Conservation (phyloP, 108 stramenopile genomes). For the Nitzschia palea region DNA sequence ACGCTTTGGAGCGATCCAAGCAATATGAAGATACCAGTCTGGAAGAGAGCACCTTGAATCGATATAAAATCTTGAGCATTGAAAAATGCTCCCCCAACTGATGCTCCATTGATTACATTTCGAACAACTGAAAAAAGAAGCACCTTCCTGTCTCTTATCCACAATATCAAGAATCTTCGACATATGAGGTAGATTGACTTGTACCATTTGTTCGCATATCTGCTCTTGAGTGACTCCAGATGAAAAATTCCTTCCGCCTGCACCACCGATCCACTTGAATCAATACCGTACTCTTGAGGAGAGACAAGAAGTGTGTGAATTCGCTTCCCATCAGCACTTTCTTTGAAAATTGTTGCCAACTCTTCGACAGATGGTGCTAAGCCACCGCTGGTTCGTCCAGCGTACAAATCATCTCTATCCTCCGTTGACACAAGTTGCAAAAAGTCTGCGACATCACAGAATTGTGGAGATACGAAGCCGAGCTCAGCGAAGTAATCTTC, state of each 20-base stretch:
- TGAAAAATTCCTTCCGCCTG: constrained; percentile 10
- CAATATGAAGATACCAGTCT: constrained; percentile 61
- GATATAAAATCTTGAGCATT: constrained; percentile 42
- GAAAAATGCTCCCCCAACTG: constrained; percentile 61
- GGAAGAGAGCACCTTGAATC: constrained; percentile 48
- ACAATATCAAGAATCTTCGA: constrained; percentile 40
- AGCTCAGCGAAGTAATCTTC: constrained; percentile 63
- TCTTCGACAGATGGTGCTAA: constrained; percentile 39
- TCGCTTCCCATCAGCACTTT: constrained; percentile 25
- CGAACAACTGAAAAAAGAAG: constrained; percentile 35
- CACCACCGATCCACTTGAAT: constrained; percentile 4
- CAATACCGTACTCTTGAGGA: constrained; percentile 18
- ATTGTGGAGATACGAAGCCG: constrained; percentile 58
- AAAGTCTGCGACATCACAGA: constrained; percentile 81
- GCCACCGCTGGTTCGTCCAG: constrained; percentile 8
- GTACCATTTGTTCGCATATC: constrained; percentile 49
- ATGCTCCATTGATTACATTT: constrained; percentile 54
- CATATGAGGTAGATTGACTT: constrained; percentile 32
- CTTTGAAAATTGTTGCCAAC: constrained; percentile 52
- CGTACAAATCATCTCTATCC: constrained; percentile 42
- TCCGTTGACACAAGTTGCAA: constrained; percentile 60
- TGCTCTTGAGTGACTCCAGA: constrained; percentile 10
- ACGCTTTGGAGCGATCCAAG: constrained; percentile 63
- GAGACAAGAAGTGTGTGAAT: constrained; percentile 14
- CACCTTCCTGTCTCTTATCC: constrained; percentile 53